Base-by-base conservation (phyloP, 2,329 filamentous ascomycete species). In the Talaromyces piceae region DNA sequence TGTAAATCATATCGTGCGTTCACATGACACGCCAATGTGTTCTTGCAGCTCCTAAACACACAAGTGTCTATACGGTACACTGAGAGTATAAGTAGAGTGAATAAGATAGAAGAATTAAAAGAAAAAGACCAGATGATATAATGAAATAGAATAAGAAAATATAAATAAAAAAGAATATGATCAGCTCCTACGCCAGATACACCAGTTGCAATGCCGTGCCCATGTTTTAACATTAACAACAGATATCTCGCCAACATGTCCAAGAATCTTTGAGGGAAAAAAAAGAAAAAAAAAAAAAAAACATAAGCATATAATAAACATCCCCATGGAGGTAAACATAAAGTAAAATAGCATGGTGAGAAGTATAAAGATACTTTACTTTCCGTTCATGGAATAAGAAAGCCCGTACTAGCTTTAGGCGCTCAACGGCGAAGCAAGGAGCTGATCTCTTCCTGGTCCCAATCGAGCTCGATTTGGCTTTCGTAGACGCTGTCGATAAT, bases 401-500 rank as follows among this genome's bases (percentile, higher is more conserved):
- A n/a, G n/a, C n/a, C n/a, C n/a, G n/a, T n/a, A n/a, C n/a, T 30
- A 13, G 28, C 28, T 30, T 30, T 30, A 30, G 25, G 26, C n/a
- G 27, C 41, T 28, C 37, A 52, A 28, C 66, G 65, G 56, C 64
- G 67, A 59, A 76, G 74, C 61, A 73, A 68, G 22, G 65, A 61
- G 28, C 58, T 57, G 13, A 65, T 66, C 47, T 76, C 73, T 57
- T 75, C 73, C 63, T 70, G 72, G 49, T 66, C 66, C 73, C 73
- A 75, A 23, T 75, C 73, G 47, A 74, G 61, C 37, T 76, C 73
- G 60, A 76, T 54, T 52, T 70, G 65, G 9, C 68, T 68, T 46
- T 74, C 72, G 45, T 76, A 76, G 6, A 75, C 69, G 16, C 63
- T 63, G 45, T 69, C 68, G 50, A 76, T 65, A 39, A 77, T 62